Conservation (phyloP, 164 flowering plant genomes). For the Vitis riparia region DNA sequence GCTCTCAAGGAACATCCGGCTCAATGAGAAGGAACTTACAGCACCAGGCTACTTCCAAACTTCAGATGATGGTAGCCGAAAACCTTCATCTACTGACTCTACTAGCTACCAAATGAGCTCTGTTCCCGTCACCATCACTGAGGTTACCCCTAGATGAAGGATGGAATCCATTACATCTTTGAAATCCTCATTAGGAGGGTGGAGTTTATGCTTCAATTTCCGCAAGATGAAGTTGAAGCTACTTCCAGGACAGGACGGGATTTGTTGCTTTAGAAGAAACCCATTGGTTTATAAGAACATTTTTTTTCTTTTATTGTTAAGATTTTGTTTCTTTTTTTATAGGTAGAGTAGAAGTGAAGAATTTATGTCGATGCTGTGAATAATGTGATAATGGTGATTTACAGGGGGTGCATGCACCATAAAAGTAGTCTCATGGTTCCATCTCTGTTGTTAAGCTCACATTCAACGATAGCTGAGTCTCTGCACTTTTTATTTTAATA, state of each 20-base stretch:
- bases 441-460: too few relatives aligned
- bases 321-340: neutral
- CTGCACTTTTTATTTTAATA: too few relatives aligned
- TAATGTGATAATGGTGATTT: too few relatives aligned
- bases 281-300: neutral
- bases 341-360: neutral
- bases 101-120: conserved; percentile 38
- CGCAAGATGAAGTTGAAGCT: neutral
- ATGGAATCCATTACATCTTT: neutral
- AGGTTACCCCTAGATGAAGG: conserved; percentile 55
- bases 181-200: neutral
- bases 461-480: too few relatives aligned
- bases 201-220: neutral
- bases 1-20: conserved; percentile 56
- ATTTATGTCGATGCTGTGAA: neutral
- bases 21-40: conserved; percentile 62
- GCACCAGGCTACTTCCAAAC: conserved; percentile 66
- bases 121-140: conserved; percentile 41
- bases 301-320: neutral
- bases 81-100: conserved; percentile 21
- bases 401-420: too few relatives aligned
- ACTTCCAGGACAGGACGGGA: neutral
- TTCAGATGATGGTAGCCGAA: conserved; percentile 10
- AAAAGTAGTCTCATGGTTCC: too few relatives aligned
- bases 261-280: neutral